Evolutionary conservation across 2,329 filamentous ascomycete species (phyloP), one percentile per base, ranked within the genome.

Genomic region (Alternaria conjuncta): DNA sequence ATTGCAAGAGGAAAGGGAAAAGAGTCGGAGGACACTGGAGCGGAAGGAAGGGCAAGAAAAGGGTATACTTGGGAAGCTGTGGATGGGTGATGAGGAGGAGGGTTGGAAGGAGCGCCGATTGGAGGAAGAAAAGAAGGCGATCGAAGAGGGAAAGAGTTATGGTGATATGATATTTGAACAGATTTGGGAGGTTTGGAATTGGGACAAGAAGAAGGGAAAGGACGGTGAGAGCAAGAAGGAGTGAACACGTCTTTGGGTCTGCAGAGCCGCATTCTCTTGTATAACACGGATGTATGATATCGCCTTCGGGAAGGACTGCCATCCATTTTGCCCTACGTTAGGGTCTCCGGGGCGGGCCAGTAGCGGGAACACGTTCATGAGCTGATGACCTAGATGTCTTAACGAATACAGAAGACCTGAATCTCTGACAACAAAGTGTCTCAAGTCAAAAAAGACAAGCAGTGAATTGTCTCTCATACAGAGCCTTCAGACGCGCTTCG

Each of bases 141-240:
- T 78, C 23, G 75, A 76, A 46, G 76, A 79, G 65, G 79, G 78
- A 8, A 82, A 79, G 70, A 77, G 75, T 3, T 83, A 82, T 72
- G 75, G 76, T 13, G 79, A 77, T 63, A 71, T 84, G 67, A 84
- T 84, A 47, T 73, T 80, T 65, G 81, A 82, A 49, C 82, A 84
- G 75, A 80, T 84, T 57, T 83, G 80, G 81, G 82, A 84, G 49
- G 82, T 84, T 57, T 82, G 80, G 80, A 83, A 79, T 73, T 81
- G 81, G 79, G 80, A 81, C 46, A 78, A 80, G 73, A 78, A 76
- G 66, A 72, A 74, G 63, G 72, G 68, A 5, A 65, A 65, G 13
- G 61, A 64, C 15, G 46, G 47, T 20, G 64, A 67, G 11, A 44
- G 21, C 26, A 75, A 75, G 60, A 76, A 73, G 32, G 70, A 72